Evolutionary conservation across 345 rosid genomes (phyloP), one percentile per base, ranked within the genome.

Genomic region (Isatis tinctoria): DNA sequence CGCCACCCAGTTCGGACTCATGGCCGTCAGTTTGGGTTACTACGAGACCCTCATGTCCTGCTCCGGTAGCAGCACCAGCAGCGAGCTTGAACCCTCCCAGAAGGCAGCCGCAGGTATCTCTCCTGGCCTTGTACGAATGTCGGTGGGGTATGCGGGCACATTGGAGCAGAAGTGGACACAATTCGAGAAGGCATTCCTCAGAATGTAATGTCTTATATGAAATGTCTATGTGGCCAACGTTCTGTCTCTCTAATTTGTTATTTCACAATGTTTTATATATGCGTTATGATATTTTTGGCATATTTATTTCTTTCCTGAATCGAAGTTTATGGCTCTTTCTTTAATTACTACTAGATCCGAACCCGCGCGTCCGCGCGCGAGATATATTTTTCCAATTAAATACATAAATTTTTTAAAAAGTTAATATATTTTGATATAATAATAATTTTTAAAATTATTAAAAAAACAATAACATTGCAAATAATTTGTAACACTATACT

Each of bases 21-120:
- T 95, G 92, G 99, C 99, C 0, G 99, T 95, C 10, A 95, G 99
- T 81, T 60, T 95, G 82, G 99, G 99, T 20, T 95, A 86, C 78
- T 89, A 86, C 24, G 99, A 95, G 85, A 92, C 96, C 0, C 87
- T 95, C 17, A 87, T 95, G 97, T 87, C 98, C 0, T 91, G 97
- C 79, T 92, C 99, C 2, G 92, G 97, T 0, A 95, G 97, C 26
- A 95, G 98, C 83, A 95, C 99, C 1, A 90, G 96, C 40, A 90
- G 97, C 40, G 99, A 92, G 80, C 35, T 95, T 79, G 88, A 65
- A 4, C 79, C 82, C 0, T 86, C 86, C 61, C 97, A 95, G 75
- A 83, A 87, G 81, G 83, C 59, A n/a, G 76, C 88, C 5, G 98
- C 98, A 0, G 97, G 98, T 18, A 95, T 95, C 26, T 90, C 99